Evolutionary conservation across 1,284 basidiomycete genomes (phyloP), one percentile per base, ranked within the genome.

Genomic region (Malassezia globosa): DNA sequence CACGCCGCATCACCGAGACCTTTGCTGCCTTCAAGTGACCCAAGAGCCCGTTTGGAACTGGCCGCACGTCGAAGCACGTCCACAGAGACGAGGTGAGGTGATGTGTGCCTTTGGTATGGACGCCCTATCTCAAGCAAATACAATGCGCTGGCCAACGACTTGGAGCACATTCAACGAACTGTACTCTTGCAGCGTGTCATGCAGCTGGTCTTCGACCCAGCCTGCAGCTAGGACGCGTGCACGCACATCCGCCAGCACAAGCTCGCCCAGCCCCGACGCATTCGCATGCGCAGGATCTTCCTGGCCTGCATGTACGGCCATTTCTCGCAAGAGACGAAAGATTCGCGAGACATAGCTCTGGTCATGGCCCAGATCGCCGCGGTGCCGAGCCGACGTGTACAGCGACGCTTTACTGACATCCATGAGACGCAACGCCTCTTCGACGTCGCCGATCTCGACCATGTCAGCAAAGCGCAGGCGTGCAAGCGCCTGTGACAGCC

Each of bases 361-460:
- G 42, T 71, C 66, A 10, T 48, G 47, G 3, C 40, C 34, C 0
- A 48, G 43, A 11, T 60, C 59, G 16, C 46, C 36, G 22, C 23
- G 46, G 1, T 31, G 35, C 1, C 50, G 36, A 7, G 48, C 36
- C 25, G 59, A 53, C 26, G 59, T 47, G 38, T 64, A 57, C 60
- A 97, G 75, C 62, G 81, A 85, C 61, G 86, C 84, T 73, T 97
- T 97, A 74, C 84, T 87, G 56, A 87, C 87, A 58, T 92, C 87
- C 86, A 97, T 95, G 56, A 99, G 76, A 27, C 94, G 82, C 50
- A 99, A 76, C 1, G 94, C 94, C 75, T 97, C 94, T 70, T 97
- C 89, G 4, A 99, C 90, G 69, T 99, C 94, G 43, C 80, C 78
- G 51, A 82, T 80, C 42, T 82, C 81, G 23, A 97, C 94, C 7